Conservation (phyloP, 2,329 filamentous ascomycete genomes). For the Penicillium rolfsii region DNA sequence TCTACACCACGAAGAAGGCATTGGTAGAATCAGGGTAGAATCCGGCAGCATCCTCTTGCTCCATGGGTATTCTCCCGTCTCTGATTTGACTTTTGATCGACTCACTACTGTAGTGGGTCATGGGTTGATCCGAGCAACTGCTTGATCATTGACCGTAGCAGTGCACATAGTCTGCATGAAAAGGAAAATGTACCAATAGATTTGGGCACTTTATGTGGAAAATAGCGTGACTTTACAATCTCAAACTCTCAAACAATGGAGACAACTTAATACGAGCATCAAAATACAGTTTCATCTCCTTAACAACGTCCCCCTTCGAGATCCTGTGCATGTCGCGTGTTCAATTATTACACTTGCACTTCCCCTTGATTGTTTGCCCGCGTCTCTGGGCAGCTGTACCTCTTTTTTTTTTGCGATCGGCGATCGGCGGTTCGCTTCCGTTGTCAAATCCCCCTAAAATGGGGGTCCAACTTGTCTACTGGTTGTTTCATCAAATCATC, state of each 20-base stretch:
- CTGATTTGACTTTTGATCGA: background rate
- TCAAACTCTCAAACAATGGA: background rate
- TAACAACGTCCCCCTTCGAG: background rate
- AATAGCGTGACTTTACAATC: background rate
- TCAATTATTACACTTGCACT: no score
- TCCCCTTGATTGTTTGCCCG: background rate
- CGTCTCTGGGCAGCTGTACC: background rate
- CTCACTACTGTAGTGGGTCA: background rate
- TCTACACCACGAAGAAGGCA: background rate
- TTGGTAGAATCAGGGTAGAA: background rate
- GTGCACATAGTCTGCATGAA: background rate
- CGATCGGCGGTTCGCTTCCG: conserved; percentile 4
- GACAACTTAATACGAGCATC: background rate
- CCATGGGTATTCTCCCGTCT: background rate
- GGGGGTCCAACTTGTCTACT: background rate
- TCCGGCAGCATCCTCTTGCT: background rate
- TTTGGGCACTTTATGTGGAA: background rate
- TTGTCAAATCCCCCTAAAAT: conserved; percentile 1
- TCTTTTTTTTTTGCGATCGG: conserved; percentile 2
- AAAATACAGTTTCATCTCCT: background rate
- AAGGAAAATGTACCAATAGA: conserved; percentile 8
- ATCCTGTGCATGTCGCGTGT: background rate
- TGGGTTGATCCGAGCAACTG: background rate
- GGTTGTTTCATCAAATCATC: background rate
- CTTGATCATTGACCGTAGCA: background rate